Percentiles rank a stretch among this genome's conserved stretches.
Conservation (phyloP, 495 filamentous ascomycete species). For the Lepidopterella palustris region DNA sequence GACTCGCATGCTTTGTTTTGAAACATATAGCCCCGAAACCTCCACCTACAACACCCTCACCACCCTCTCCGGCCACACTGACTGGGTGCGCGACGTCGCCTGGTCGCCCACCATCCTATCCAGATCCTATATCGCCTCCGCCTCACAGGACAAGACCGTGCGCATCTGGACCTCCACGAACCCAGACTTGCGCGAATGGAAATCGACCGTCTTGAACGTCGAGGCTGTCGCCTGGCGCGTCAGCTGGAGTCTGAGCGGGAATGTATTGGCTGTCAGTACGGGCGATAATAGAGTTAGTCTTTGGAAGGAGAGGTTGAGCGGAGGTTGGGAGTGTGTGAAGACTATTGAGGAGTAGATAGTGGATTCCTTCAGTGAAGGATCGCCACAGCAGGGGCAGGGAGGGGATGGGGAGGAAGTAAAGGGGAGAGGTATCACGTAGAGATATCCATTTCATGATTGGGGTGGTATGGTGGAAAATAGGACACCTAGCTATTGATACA, state of each 20-base stretch:
- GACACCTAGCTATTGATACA: too few species aligned
- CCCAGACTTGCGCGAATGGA: slow-evolving; percentile 56
- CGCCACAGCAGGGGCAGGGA: too few species aligned
- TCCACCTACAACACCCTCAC: slow-evolving; percentile 48
- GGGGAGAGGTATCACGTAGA: too few species aligned
- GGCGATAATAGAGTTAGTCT: slow-evolving; percentile 95
- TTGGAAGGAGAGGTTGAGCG: slow-evolving; percentile 77
- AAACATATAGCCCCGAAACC: slow-evolving; percentile 34
- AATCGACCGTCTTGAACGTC: slow-evolving; percentile 73
- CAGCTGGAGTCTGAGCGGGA: slow-evolving; percentile 96
- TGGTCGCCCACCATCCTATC: slow-evolving; percentile 91
- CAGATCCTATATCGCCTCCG: slow-evolving; percentile 91
- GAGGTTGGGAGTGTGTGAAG: slow-evolving; percentile 90
- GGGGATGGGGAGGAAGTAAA: too few species aligned
- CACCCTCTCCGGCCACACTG: slow-evolving; percentile 69
- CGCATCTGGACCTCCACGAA: slow-evolving; percentile 79
- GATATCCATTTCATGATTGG: too few species aligned
- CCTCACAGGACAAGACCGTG: slow-evolving; percentile 93
- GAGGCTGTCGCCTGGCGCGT: slow-evolving; percentile 90
- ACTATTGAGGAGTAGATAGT: slow-evolving; percentile 85
- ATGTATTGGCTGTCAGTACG: slow-evolving; percentile 86
- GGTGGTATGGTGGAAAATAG: too few species aligned
- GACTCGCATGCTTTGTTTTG: too few species aligned
- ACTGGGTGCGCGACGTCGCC: slow-evolving; percentile 97
- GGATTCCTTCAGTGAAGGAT: too few species aligned